Percentiles rank a stretch among this genome's conserved stretches.
Evolutionary conservation across 768 basidiomycete species (phyloP).

Genomic region (Plicaturopsis crispa): DNA sequence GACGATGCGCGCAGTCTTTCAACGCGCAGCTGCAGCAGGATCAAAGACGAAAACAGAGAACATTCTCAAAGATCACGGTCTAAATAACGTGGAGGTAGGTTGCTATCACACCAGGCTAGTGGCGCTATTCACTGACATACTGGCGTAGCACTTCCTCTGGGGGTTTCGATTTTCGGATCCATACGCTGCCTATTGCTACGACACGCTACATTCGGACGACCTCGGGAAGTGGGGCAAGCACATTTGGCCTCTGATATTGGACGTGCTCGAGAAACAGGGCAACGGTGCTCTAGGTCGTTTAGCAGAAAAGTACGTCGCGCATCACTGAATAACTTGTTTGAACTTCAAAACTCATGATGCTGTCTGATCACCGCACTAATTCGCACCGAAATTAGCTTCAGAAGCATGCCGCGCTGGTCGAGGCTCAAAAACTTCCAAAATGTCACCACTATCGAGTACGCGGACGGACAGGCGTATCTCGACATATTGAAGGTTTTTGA

Average conservation of each 20-base stretch:
- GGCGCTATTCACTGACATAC: too few species aligned
- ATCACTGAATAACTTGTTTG: too few species aligned
- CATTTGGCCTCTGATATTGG: slow-evolving; percentile 14
- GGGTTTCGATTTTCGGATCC: slow-evolving; percentile 15
- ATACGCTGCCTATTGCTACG: slow-evolving; percentile 17
- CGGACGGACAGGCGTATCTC: slow-evolving; percentile 21
- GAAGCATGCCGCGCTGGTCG: slow-evolving; percentile 18
- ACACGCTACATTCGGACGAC: slow-evolving; percentile 20
- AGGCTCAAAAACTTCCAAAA: slow-evolving; percentile 21
- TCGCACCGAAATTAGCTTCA: slow-evolving; percentile 21
- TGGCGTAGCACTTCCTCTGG: slow-evolving; percentile 22
- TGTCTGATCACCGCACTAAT: too few species aligned
- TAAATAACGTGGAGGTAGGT: too few species aligned
- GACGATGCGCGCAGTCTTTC: slow-evolving; percentile 14
- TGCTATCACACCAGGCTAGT: too few species aligned
- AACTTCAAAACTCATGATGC: too few species aligned
- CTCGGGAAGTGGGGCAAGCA: slow-evolving; percentile 21
- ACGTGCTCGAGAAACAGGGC: slow-evolving; percentile 12
- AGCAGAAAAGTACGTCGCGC: too few species aligned
- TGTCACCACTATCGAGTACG: slow-evolving; percentile 18
- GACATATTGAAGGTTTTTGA: slow-evolving; percentile 21
- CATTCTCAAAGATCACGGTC: slow-evolving; percentile 13
- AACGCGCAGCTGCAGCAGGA: slow-evolving; percentile 5
- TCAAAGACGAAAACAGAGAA: slow-evolving; percentile 11
- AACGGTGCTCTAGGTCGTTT: too few species aligned